Evolutionary conservation across 164 flowering plant species (phyloP), one percentile per base, ranked within the genome.

Genomic region (Liquidambar formosana): DNA sequence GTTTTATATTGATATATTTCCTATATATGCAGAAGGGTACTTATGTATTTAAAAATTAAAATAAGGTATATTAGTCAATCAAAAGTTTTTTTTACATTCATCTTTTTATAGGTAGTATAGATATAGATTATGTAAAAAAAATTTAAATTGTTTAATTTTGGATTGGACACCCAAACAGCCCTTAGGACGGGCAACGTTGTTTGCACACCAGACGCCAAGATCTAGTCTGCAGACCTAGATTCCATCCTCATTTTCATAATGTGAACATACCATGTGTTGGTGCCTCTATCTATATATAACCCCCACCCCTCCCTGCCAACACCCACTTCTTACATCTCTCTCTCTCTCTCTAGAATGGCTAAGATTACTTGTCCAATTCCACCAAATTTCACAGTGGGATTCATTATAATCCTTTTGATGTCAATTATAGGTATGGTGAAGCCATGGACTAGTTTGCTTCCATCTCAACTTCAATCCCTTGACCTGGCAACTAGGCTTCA

Each of bases 401-500:
- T 22, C 77, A 41, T 79, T 26, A 33, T 70, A n/a, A 79, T 57
- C 49, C 72, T 70, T 48, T 61, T 80, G 18, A 75, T 80, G 58
- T 75, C 80, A 12, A 80, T 67, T 21, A n/a, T 78, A 11, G 77
- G 79, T 41, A 70, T 70, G 33, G 65, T 58, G 60, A 71, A 71
- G 62, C 75, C 81, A 53, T 71, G 77, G 76, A 80, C 68, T 10
- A 43, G 14, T 69, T 44, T 58, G 1, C 53, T 80, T 45, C 83
- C 81, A 5, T 48, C 59, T 25, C 49, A 73, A 23, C 77, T 85
- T 27, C 72, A 64, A 8, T 58, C 77, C 12, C 76, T 75, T 0
- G 78, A 84, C 41, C 66, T 84, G 12, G 76, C 82, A 1, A 8
- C 67, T 10, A 74, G 22, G 57, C 75, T 91, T 48, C 79, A 70